Evolutionary conservation across 371 early-diverging fungal genomes (phyloP), one percentile per base, ranked within the genome.

Genomic region (Mycotypha africana): DNA sequence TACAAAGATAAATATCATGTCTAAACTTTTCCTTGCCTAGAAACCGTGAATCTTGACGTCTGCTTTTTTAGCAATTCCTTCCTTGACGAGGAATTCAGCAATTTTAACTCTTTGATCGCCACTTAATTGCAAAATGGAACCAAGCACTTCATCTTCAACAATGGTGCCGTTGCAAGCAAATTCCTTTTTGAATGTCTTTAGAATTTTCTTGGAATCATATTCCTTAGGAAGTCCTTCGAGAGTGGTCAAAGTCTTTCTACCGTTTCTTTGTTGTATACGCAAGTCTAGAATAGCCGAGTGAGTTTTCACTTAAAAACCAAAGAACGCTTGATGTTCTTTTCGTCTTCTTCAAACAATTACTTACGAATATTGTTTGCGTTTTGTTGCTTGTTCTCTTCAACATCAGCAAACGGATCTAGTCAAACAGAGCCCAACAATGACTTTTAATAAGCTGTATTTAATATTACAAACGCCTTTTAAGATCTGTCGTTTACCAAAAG

Each of bases 151-250:
- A 75, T 97, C 93, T 39, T 89, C 82, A 19, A 93, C 87, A 35
- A 97, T 72, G 19, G 82, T 93, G 21, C 99, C 99, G 78, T 91
- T 96, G 77, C 98, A 97, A 42, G 95, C 95, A 64, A 96, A 95
- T 37, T 88, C 86, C 76, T 93, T 95, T 78, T 95, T 97, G 67
- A 98, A 93, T 26, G 83, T 84, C 70, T 95, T 97, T 53, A 97
- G 68, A 51, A 98, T 72, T 53, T 83, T 80, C 70, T 92, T 94
- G 56, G 78, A 78, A 65, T 98, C 93, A 52, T 89, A 82, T 47
- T 89, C 82, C 32, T 72, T 76, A 54, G 94, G 91, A 35, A 96
- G 79, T 28, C 95, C 97, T 66, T 92, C 89, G 43, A 56, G 43
- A 30, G 56, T 94, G 5, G 98, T 96, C 58, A 94, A 66, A 32